phyloP scores from a whole-genome alignment of 306 rosid species.

The Prosopis cineraria region DNA sequence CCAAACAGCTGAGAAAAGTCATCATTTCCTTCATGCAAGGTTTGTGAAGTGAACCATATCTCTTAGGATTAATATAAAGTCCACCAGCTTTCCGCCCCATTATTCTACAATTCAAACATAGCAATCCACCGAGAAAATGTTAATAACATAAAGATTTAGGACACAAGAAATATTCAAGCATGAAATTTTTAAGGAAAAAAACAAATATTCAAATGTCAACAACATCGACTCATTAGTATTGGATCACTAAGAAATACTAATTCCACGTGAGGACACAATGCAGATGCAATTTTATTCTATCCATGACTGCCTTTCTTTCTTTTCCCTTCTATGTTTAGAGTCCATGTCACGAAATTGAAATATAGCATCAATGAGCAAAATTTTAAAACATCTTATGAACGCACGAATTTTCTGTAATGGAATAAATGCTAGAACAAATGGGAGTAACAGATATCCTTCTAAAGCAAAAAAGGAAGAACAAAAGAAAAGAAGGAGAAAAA shows the following conservation, averaged over 20 bases:
- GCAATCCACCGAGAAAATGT: slow-evolving; percentile 29
- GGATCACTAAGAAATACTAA: background rate
- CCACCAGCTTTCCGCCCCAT: slow-evolving; percentile 85
- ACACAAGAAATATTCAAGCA: background rate
- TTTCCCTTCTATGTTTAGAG: background rate
- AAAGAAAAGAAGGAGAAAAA: too few relatives aligned
- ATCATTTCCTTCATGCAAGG: slow-evolving; percentile 95
- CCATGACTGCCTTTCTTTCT: background rate
- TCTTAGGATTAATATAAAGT: slow-evolving; percentile 71
- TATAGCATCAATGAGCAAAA: background rate
- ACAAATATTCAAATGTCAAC: background rate
- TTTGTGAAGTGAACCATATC: slow-evolving; percentile 66
- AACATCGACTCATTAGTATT: background rate
- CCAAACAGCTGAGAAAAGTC: slow-evolving; percentile 73
- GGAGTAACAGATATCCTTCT: background rate
- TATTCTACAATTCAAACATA: slow-evolving; percentile 33
- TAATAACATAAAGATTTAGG: background rate
- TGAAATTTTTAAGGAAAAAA: background rate
- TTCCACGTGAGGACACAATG: background rate
- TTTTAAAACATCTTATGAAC: background rate
- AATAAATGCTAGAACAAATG: background rate
- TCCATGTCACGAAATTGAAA: background rate
- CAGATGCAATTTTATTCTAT: background rate
- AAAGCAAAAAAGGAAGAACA: too few relatives aligned
- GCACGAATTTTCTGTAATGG: background rate